phyloP scores from a whole-genome alignment of 2,329 filamentous ascomycete genomes.

The Aspergillus jensenii region DNA sequence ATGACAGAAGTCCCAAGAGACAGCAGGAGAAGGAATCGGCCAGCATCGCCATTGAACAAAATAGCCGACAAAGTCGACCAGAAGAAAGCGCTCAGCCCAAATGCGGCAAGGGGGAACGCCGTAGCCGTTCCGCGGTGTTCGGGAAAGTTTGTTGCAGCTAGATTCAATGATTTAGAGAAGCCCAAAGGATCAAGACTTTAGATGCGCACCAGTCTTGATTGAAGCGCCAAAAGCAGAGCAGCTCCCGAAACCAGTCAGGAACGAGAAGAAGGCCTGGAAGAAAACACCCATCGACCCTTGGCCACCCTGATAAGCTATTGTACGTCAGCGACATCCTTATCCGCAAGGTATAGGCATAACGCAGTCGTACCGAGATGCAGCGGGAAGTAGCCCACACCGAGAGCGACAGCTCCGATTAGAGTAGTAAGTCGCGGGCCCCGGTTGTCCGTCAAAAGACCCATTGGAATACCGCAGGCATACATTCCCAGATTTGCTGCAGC shows the following conservation, averaged over 20 bases:
- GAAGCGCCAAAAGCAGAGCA: constrained; percentile 88
- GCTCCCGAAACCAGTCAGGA: constrained; percentile 81
- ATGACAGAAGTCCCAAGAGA: constrained; percentile 76
- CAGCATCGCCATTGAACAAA: constrained; percentile 79
- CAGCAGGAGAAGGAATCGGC: constrained; percentile 76
- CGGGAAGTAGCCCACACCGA: constrained; percentile 82
- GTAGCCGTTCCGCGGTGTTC: constrained; percentile 89
- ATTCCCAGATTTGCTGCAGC: constrained; percentile 69
- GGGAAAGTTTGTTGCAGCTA: constrained; percentile 87
- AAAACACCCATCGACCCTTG: constrained; percentile 56
- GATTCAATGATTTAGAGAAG: constrained; percentile 24
- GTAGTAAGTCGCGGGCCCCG: constrained; percentile 79
- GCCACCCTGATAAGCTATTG: constrained; percentile 68
- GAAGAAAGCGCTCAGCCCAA: constrained; percentile 94
- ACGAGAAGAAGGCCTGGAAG: constrained; percentile 76
- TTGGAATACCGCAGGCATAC: constrained; percentile 86
- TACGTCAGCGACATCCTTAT: constrained; percentile 7
- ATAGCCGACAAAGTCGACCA: constrained; percentile 79
- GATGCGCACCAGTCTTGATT: constrained; percentile 66
- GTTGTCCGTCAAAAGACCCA: constrained; percentile 82
- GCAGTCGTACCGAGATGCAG: constrained; percentile 59
- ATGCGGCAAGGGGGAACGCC: constrained; percentile 87
- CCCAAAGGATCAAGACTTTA: neutral
- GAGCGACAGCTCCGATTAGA: constrained; percentile 68
- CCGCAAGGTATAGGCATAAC: neutral